A percentile compares a stretch with the other conserved stretches of the same genome.
phyloP scores from a whole-genome alignment of 2,329 filamentous ascomycete species.

The Neopestalotiopsis rosae region DNA sequence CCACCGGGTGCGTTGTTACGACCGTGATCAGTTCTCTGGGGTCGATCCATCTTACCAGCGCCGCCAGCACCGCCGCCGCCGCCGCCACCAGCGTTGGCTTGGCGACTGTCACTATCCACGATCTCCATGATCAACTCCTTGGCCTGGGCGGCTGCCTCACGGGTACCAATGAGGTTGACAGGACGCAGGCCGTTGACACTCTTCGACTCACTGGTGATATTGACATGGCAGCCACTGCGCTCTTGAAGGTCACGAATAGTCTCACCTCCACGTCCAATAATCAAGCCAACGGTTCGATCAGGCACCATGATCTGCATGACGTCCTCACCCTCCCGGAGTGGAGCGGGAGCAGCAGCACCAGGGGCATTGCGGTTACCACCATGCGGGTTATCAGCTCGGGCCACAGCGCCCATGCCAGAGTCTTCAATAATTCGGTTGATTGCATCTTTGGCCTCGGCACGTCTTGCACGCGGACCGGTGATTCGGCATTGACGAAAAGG shows the following conservation, averaged over 20 bases:
- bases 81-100: conserved; percentile 35
- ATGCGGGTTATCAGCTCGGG: conserved; percentile 45
- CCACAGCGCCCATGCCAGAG: conserved; percentile 66
- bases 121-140: conserved; percentile 93
- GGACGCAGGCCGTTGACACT: conserved; percentile 88
- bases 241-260: conserved; percentile 93
- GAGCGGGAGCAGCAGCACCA: conserved; percentile 30
- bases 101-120: conserved; percentile 85
- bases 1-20: conserved; percentile 47
- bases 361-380: conserved; percentile 28
- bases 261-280: conserved; percentile 92
- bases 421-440: conserved; percentile 91
- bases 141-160: conserved; percentile 74
- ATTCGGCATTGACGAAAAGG: conserved; percentile 86
- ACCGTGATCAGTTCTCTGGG: conserved; percentile 42
- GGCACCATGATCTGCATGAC: conserved; percentile 94
- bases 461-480: conserved; percentile 72
- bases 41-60: conserved; percentile 29
- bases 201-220: conserved; percentile 92
- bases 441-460: conserved; percentile 79
- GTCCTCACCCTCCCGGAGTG: conserved; percentile 79
- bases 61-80: conserved; percentile 40
- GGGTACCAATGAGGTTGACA: conserved; percentile 86
- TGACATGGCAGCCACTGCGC: conserved; percentile 91
- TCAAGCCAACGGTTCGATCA: conserved; percentile 88